phyloP scores from a whole-genome alignment of 2,329 filamentous ascomycete species.

The Sphaerulina populicola region DNA sequence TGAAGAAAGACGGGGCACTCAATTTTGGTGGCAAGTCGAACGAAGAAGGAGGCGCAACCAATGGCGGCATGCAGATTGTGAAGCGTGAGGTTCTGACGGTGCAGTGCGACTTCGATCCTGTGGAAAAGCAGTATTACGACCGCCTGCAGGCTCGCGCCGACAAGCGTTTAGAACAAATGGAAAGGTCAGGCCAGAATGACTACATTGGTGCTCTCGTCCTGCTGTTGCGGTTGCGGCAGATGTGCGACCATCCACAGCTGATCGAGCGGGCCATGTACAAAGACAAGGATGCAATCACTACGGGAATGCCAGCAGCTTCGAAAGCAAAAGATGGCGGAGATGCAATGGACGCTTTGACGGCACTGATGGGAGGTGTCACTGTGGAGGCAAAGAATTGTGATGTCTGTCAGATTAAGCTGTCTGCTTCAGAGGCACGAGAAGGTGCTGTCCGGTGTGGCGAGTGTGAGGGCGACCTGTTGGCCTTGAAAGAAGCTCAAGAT shows the following conservation, averaged over 20 bases:
- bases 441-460: constrained; percentile 59
- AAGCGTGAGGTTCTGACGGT: constrained; percentile 81
- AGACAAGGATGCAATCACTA: constrained; percentile 75
- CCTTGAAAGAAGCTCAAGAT: constrained; percentile 45
- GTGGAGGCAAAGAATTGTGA: constrained; percentile 72
- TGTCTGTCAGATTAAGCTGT: constrained; percentile 66
- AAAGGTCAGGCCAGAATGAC: constrained; percentile 61
- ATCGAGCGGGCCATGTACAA: constrained; percentile 77
- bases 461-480: constrained; percentile 66
- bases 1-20: constrained; percentile 76
- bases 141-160: constrained; percentile 77
- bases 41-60: constrained; percentile 46
- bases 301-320: constrained; percentile 39
- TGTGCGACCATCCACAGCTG: constrained; percentile 87
- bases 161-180: constrained; percentile 72
- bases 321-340: constrained; percentile 44
- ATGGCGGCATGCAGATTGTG: constrained; percentile 76
- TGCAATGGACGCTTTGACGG: constrained; percentile 74
- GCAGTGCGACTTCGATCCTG: constrained; percentile 65
- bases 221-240: constrained; percentile 80
- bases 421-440: constrained; percentile 45
- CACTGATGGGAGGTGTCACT: constrained; percentile 76
- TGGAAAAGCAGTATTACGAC: constrained; percentile 79
- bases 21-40: constrained; percentile 62
- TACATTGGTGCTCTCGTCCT: constrained; percentile 92